Percentiles rank a stretch among this genome's conserved stretches.
Conservation (phyloP, 148 eudicot genomes). For the Nyssa sinensis region DNA sequence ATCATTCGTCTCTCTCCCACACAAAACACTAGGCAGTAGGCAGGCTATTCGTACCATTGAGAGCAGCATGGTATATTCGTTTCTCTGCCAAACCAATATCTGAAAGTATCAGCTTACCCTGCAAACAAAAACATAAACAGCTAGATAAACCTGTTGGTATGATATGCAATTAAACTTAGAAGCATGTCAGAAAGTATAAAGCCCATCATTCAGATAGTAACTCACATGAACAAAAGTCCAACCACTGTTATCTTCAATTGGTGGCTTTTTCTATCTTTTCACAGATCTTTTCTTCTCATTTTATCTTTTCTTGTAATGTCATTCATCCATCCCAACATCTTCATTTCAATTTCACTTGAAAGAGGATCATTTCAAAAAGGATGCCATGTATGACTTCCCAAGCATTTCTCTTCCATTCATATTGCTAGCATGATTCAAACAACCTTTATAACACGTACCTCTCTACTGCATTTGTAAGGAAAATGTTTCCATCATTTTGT, state of each 20-base stretch:
- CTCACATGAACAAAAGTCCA: neutral
- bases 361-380: too few relatives aligned
- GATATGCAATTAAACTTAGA: neutral
- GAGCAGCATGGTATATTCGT: slow-evolving; percentile 86
- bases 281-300: too few relatives aligned
- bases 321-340: too few relatives aligned
- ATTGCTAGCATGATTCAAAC: neutral
- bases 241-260: too few relatives aligned
- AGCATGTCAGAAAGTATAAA: neutral
- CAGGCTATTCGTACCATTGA: slow-evolving; percentile 85
- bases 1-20: slow-evolving; percentile 92
- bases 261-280: too few relatives aligned
- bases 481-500: slow-evolving; percentile 2
- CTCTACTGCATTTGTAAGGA: neutral
- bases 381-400: neutral
- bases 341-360: too few relatives aligned
- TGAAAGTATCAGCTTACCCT: slow-evolving; percentile 75
- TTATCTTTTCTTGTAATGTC: too few relatives aligned
- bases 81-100: slow-evolving; percentile 97
- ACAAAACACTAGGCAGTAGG: slow-evolving; percentile 62
- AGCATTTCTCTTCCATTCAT: neutral
- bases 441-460: too few relatives aligned
- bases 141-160: slow-evolving; percentile 6
- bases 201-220: neutral
- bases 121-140: slow-evolving; percentile 33